Conservation (phyloP, 768 basidiomycete genomes). For the Suillus subluteus region DNA sequence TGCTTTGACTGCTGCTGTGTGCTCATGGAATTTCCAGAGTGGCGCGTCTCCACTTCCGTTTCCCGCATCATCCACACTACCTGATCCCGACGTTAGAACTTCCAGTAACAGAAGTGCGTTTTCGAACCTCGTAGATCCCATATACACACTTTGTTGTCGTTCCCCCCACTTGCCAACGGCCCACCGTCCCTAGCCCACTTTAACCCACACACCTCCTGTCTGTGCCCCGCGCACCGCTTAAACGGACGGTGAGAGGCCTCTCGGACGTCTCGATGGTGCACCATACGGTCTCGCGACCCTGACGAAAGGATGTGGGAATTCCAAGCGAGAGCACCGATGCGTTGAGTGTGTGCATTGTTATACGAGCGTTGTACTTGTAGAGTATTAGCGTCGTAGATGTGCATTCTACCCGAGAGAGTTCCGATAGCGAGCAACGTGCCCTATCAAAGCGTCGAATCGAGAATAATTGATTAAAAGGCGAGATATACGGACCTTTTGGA, state of each 20-base stretch:
- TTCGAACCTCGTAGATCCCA: conserved; percentile 86
- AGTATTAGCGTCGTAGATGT: conserved; percentile 90
- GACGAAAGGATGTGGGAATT: conserved; percentile 86
- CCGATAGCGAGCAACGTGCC: conserved; percentile 93
- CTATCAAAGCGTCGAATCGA: conserved; percentile 27
- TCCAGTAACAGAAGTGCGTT: conserved; percentile 34
- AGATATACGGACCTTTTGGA: conserved; percentile 59
- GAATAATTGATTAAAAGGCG: conserved; percentile 4
- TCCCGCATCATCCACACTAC: conserved; percentile 34
- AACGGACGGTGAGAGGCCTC: conserved; percentile 67
- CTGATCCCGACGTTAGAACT: conserved; percentile 34
- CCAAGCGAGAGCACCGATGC: conserved; percentile 96
- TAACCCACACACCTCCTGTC: conserved; percentile 95
- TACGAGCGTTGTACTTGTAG: conserved; percentile 81
- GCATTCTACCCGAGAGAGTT: conserved; percentile 84
- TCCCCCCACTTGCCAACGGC: conserved; percentile 89
- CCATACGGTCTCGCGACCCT: conserved; percentile 88
- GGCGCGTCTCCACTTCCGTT: conserved; percentile 56
- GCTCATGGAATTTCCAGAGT: conserved; percentile 94
- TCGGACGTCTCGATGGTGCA: conserved; percentile 92
- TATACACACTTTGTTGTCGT: conserved; percentile 98
- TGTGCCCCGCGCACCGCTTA: conserved; percentile 70
- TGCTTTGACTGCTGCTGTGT: conserved; percentile 96
- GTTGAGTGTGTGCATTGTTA: conserved; percentile 79
- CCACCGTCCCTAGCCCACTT: conserved; percentile 70